Percentiles rank a stretch among this genome's conserved stretches.
Evolutionary conservation across 2,329 filamentous ascomycete genomes (phyloP).

Genomic region (Penicillium sp.): DNA sequence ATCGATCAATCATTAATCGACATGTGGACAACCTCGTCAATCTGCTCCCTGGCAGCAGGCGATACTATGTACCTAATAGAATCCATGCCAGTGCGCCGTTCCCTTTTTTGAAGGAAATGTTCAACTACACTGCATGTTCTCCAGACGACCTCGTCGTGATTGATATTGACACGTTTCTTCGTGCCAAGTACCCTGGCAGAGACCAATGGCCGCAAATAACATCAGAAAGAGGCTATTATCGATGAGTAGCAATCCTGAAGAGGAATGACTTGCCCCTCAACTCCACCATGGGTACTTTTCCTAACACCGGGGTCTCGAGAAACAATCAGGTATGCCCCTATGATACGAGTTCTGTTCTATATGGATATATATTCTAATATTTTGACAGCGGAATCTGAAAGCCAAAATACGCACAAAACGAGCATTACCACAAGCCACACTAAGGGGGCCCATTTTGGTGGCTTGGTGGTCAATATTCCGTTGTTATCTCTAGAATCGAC

Average conservation of each 20-base stretch:
- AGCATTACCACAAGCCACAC: too few relatives aligned
- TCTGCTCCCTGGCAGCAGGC: too few relatives aligned
- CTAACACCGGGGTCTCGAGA: background rate
- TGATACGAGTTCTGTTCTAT: too few relatives aligned
- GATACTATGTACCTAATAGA: background rate
- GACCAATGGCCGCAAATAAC: background rate
- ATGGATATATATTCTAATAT: too few relatives aligned
- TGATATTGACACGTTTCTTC: background rate
- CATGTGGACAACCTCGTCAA: too few relatives aligned
- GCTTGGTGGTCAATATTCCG: too few relatives aligned
- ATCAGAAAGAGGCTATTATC: background rate
- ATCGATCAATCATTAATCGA: too few relatives aligned
- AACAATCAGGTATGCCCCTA: background rate
- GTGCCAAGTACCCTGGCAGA: background rate
- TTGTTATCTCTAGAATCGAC: too few relatives aligned
- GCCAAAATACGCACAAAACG: too few relatives aligned
- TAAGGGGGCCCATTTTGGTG: too few relatives aligned
- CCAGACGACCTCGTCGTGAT: background rate
- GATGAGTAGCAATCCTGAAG: background rate
- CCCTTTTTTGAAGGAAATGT: too few relatives aligned
- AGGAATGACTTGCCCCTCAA: background rate
- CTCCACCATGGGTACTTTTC: background rate
- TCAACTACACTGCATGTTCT: background rate
- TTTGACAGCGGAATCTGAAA: too few relatives aligned
- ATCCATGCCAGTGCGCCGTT: background rate